Evolutionary conservation across 495 filamentous ascomycete species (phyloP).

Genomic region (Opeltia flavorubescens): DNA sequence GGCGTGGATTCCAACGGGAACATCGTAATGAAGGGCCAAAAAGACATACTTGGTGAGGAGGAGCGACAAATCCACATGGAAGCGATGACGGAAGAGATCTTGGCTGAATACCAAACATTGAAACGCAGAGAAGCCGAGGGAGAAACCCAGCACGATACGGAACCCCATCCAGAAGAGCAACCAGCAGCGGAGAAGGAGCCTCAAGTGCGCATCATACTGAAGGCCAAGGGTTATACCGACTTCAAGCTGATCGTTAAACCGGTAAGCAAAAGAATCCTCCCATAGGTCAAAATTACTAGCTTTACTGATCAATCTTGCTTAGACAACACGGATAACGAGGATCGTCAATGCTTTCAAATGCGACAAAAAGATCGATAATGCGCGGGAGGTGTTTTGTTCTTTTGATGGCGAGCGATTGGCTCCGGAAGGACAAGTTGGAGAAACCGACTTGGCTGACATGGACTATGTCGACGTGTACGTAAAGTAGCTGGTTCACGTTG

Average conservation of each 20-base stretch:
- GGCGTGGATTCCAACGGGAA: conserved; percentile 13
- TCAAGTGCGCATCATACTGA: conserved; percentile 43
- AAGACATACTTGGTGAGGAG: conserved; percentile 17
- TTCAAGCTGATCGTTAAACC: conserved; percentile 43
- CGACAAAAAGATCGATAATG: conserved; percentile 27
- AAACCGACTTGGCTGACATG: conserved; percentile 65
- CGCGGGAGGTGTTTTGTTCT: conserved; percentile 43
- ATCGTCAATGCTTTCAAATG: conserved; percentile 39
- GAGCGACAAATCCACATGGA: conserved; percentile 35
- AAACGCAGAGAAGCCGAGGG: conserved; percentile 12
- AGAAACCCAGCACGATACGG: conserved; percentile 14
- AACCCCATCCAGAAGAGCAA: conserved; percentile 11
- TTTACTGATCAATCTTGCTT: conserved; percentile 3
- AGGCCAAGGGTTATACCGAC: conserved; percentile 39
- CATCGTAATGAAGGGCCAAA: conserved; percentile 7
- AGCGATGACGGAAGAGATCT: conserved; percentile 50
- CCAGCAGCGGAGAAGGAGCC: conserved; percentile 19
- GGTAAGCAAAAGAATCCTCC: conserved; percentile 19
- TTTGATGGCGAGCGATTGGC: conserved; percentile 74
- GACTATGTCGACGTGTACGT: conserved; percentile 68
- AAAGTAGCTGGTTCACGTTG: too few species aligned
- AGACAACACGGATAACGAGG: conserved; percentile 39
- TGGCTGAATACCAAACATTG: conserved; percentile 13
- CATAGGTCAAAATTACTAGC: neutral
- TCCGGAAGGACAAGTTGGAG: conserved; percentile 43